Evolutionary conservation across 2,329 filamentous ascomycete species (phyloP).

Genomic region (Trichoderma simmonsii): DNA sequence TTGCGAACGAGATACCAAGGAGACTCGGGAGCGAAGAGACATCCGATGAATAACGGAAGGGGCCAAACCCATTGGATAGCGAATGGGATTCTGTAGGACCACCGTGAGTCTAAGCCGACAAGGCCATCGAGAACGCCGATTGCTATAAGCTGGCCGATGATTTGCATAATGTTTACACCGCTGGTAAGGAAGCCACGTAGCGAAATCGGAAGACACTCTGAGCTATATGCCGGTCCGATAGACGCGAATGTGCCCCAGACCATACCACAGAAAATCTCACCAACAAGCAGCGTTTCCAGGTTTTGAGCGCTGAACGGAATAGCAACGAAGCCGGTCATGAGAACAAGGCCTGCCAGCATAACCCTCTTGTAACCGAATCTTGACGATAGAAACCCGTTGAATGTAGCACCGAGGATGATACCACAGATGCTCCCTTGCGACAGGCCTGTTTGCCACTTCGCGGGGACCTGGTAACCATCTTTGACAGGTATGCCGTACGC

Average conservation of each 20-base stretch:
- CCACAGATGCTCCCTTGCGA: conserved; percentile 47
- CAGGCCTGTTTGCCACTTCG: conserved; percentile 50
- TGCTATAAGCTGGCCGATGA: conserved; percentile 44
- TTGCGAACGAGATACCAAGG: conserved; percentile 14
- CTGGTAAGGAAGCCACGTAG: conserved; percentile 44
- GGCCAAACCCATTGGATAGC: conserved; percentile 50
- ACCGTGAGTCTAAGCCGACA: conserved; percentile 34
- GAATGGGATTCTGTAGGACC: conserved; percentile 47
- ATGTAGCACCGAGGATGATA: conserved; percentile 23
- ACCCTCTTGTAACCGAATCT: conserved; percentile 42
- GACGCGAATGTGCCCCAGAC: conserved; percentile 46
- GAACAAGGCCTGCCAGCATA: conserved; percentile 33
- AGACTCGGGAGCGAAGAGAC: conserved; percentile 43
- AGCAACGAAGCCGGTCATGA: conserved; percentile 43
- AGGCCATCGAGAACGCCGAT: conserved; percentile 31
- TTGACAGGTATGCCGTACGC: conserved; percentile 29
- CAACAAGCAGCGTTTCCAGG: conserved; percentile 37
- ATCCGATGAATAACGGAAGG: conserved; percentile 36
- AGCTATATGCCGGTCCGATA: conserved; percentile 45
- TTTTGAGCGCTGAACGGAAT: conserved; percentile 44
- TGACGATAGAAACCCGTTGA: conserved; percentile 29
- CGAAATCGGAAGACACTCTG: conserved; percentile 38
- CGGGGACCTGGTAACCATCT: conserved; percentile 31
- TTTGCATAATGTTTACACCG: conserved; percentile 47
- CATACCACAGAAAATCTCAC: conserved; percentile 45